A percentile compares a stretch with the other conserved stretches of the same genome.
These are phyloP conservation scores for Rutstroemia sp. DNA, from an alignment of 2,329 filamentous ascomycete genomes.

Conservation along the genomic window DNA sequence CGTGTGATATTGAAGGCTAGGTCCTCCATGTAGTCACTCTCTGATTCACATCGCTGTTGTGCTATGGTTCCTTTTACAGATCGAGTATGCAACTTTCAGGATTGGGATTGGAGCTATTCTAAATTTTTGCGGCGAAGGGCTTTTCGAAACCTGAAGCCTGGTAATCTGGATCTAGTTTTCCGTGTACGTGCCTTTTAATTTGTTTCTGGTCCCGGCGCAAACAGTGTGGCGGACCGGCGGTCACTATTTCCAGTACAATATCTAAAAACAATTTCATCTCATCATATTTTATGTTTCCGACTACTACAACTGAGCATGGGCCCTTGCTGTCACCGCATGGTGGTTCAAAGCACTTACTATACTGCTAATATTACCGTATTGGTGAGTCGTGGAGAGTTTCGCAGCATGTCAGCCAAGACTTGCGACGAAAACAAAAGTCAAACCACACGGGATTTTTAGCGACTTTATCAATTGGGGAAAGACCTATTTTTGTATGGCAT, in stretches of 20 bases:
- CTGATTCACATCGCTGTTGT: neutral
- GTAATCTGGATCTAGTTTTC: no score
- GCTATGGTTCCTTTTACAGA: neutral
- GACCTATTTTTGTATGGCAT: neutral
- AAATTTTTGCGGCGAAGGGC: neutral
- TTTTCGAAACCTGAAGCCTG: neutral
- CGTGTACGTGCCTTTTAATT: no score
- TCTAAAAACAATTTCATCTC: no score
- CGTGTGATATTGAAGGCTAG: neutral
- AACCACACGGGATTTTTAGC: neutral
- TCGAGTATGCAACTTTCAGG: neutral
- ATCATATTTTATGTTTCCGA: no score
- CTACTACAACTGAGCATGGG: no score
- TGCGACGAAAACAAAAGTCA: conserved; percentile 1
- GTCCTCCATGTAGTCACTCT: neutral
- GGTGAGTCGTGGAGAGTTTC: neutral
- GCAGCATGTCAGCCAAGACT: conserved; percentile 6
- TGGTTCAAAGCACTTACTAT: no score
- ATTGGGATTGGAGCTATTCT: neutral
- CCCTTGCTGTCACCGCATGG: neutral
- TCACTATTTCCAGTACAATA: no score
- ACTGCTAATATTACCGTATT: no score
- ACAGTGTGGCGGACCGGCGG: no score
- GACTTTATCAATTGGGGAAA: neutral
- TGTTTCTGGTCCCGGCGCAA: no score